Evolutionary conservation across 192 early-diverging fungal species (phyloP).

Genomic region (Geranomyces variabilis): DNA sequence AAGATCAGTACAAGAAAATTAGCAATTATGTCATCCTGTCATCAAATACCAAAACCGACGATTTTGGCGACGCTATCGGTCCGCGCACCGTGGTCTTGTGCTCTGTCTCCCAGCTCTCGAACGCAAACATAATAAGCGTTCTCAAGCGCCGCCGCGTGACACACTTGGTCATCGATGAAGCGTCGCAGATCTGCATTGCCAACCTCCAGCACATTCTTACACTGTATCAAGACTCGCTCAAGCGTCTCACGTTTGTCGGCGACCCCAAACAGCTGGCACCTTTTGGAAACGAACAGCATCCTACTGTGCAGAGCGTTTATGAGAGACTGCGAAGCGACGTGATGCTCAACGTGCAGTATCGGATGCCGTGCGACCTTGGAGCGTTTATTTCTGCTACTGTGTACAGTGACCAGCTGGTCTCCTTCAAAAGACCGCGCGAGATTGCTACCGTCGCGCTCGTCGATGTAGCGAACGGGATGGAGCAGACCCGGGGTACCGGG

Average conservation of each 20-base stretch:
- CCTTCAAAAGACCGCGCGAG: constrained; percentile 4
- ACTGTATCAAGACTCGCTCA: constrained; percentile 9
- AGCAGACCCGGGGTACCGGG: neutral
- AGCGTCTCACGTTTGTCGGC: constrained; percentile 24
- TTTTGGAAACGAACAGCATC: constrained; percentile 24
- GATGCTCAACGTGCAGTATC: constrained; percentile 20
- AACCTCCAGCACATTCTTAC: constrained; percentile 12
- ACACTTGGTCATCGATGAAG: constrained; percentile 25
- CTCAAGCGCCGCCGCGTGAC: constrained; percentile 7
- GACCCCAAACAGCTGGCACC: constrained; percentile 30
- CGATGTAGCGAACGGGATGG: neutral
- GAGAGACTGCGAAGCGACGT: constrained; percentile 9
- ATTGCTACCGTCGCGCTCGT: constrained; percentile 7
- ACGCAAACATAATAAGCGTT: neutral
- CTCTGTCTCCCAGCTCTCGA: constrained; percentile 22
- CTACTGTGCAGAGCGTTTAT: constrained; percentile 19
- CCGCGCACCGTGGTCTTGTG: constrained; percentile 25
- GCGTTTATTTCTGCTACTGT: constrained; percentile 13
- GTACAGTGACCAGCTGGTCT: constrained; percentile 8
- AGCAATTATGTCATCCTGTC: constrained; percentile 18
- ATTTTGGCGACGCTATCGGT: constrained; percentile 5
- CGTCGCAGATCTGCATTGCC: constrained; percentile 18
- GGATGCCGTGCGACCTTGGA: constrained; percentile 25
- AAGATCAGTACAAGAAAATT: constrained; percentile 17
- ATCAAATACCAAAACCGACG: neutral